Conservation (phyloP, 1,284 basidiomycete species). For the Apiotrichum gamsii region DNA sequence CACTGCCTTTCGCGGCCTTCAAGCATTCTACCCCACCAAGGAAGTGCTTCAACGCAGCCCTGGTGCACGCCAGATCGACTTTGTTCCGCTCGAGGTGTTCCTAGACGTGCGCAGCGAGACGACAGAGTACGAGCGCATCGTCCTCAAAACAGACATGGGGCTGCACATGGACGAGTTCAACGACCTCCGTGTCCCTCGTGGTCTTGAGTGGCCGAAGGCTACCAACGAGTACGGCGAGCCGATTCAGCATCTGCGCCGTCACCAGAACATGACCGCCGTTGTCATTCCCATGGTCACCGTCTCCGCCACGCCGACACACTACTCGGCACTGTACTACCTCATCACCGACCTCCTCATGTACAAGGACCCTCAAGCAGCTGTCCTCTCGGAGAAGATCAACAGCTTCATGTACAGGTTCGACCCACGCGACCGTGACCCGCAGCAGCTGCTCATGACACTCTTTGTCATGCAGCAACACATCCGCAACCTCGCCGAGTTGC, state of each 20-base stretch:
- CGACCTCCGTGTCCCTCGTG: conserved; percentile 72
- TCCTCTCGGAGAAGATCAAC: conserved; percentile 69
- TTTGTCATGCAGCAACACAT: conserved; percentile 68
- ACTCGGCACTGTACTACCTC: conserved; percentile 78
- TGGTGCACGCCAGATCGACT: conserved; percentile 30
- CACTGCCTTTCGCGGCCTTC: conserved; percentile 68
- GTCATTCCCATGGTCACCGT: conserved; percentile 80
- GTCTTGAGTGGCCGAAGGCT: conserved; percentile 48
- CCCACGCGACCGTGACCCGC: conserved; percentile 67
- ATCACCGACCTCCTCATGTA: conserved; percentile 83
- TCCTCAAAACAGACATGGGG: conserved; percentile 79
- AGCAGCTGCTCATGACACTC: conserved; percentile 60
- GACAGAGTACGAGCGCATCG: conserved; percentile 76
- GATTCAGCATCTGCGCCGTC: conserved; percentile 66
- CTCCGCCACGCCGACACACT: conserved; percentile 80
- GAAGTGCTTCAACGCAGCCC: conserved; percentile 17
- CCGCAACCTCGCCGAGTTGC: conserved; percentile 55
- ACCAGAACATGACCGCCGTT: conserved; percentile 76
- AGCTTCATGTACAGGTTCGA: conserved; percentile 84
- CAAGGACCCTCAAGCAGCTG: conserved; percentile 76
- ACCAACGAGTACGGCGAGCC: conserved; percentile 45
- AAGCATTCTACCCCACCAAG: conserved; percentile 73
- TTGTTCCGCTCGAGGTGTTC: conserved; percentile 80
- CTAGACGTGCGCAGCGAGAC: conserved; percentile 78
- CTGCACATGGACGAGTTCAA: conserved; percentile 95